A percentile compares a stretch with the other conserved stretches of the same genome.
Evolutionary conservation across 2,329 filamentous ascomycete species (phyloP).

Genomic region (Neopestalotiopsis sp.): DNA sequence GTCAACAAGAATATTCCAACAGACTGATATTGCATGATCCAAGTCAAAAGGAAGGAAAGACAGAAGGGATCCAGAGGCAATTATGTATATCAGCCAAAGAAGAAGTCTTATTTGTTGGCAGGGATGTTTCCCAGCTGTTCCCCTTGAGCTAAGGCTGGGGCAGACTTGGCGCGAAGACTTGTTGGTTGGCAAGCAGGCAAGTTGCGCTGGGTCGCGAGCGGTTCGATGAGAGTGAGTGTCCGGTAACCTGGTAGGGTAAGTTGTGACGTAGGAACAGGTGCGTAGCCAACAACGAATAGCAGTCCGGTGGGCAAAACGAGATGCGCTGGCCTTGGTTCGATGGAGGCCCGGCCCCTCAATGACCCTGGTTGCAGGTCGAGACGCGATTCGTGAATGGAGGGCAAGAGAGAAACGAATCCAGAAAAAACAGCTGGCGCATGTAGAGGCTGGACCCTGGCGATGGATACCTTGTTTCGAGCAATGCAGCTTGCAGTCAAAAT

Average conservation of each 20-base stretch:
- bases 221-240: background rate
- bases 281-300: conserved; percentile 14
- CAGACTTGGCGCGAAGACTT: conserved; percentile 1
- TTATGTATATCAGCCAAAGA: conserved; percentile 1
- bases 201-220: background rate
- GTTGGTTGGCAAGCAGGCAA: background rate
- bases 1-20: background rate
- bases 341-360: conserved; percentile 15
- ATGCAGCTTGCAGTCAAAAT: background rate
- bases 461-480: background rate
- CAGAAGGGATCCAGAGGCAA: background rate
- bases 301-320: conserved; percentile 5
- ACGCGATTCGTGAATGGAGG: conserved; percentile 15
- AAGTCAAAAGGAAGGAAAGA: background rate
- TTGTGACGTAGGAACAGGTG: conserved; percentile 13
- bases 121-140: background rate
- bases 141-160: background rate
- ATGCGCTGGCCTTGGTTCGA: conserved; percentile 7
- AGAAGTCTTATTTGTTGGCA: background rate
- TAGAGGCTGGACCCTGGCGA: background rate
- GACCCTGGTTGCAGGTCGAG: conserved; percentile 5
- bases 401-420: conserved; percentile 5
- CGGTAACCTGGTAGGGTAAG: conserved; percentile 1
- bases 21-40: background rate
- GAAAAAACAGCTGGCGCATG: background rate